Evolutionary conservation across 2,329 filamentous ascomycete species (phyloP).

Genomic region (Calonectria fujianensis): DNA sequence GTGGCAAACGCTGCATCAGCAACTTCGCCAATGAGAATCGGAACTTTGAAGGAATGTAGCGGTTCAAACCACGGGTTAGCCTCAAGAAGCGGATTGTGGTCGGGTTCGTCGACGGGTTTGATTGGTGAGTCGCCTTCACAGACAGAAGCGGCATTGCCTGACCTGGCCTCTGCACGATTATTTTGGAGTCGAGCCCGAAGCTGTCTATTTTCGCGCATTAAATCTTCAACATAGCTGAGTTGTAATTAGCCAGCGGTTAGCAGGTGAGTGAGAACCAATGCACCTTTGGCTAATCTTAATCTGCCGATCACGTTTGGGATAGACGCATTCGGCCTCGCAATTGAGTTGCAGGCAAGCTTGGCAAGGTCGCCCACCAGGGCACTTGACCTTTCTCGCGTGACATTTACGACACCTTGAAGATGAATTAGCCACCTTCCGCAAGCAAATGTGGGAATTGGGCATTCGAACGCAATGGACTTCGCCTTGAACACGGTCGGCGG

Average conservation of each 20-base stretch:
- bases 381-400: slow-evolving; percentile 4
- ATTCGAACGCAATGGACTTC: neutral
- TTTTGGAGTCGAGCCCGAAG: neutral
- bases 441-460: neutral
- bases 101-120: neutral
- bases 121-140: neutral
- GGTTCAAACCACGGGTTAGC: slow-evolving; percentile 22
- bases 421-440: neutral
- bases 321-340: slow-evolving; percentile 11
- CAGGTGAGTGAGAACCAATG: neutral
- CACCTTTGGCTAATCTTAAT: slow-evolving; percentile 14
- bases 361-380: neutral
- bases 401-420: slow-evolving; percentile 18
- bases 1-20: slow-evolving; percentile 30
- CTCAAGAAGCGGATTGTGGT: slow-evolving; percentile 14
- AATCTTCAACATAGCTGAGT: neutral
- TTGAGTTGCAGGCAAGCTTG: neutral
- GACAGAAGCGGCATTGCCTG: neutral
- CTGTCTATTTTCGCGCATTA: slow-evolving; percentile 1
- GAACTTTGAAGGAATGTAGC: neutral
- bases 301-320: slow-evolving; percentile 13
- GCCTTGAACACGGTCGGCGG: neutral
- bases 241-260: neutral
- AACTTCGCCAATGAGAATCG: slow-evolving; percentile 27
- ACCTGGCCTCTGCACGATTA: neutral